Conservation (phyloP, 371 early-diverging fungal genomes). For the Fennellomyces sp. region DNA sequence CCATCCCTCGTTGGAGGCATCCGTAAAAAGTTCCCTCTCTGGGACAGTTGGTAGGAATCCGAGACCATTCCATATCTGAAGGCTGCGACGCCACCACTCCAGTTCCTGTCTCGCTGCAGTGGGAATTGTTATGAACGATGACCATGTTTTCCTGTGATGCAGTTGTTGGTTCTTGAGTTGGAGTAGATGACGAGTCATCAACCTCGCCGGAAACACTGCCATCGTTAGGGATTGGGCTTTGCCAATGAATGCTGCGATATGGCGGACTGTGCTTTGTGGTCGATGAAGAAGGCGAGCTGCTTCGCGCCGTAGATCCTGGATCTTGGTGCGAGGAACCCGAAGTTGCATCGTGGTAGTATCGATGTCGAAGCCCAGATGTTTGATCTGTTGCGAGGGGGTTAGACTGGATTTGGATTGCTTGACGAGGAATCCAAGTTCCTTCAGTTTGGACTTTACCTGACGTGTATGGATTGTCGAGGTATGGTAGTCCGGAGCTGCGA, state of each 20-base stretch:
- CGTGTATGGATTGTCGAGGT: constrained; percentile 17
- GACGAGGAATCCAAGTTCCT: constrained; percentile 4
- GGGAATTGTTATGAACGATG: background rate
- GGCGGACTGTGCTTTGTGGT: no score
- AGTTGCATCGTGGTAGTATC: constrained; percentile 8
- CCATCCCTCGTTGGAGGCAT: constrained; percentile 28
- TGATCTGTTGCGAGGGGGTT: constrained; percentile 12
- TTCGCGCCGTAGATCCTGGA: constrained; percentile 13
- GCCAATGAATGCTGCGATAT: no score
- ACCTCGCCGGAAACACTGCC: constrained; percentile 14
- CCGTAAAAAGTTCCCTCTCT: constrained; percentile 21
- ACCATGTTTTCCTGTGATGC: constrained; percentile 3
- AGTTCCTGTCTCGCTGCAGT: constrained; percentile 13
- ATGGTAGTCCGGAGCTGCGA: constrained; percentile 17
- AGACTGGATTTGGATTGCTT: background rate
- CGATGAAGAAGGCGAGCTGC: no score
- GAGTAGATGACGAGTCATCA: constrained; percentile 17
- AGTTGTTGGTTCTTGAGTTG: constrained; percentile 7
- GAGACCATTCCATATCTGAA: constrained; percentile 20
- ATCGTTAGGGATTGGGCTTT: no score
- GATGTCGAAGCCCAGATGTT: constrained; percentile 3
- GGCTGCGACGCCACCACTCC: constrained; percentile 19
- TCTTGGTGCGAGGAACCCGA: constrained; percentile 7
- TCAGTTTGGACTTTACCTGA: constrained; percentile 4
- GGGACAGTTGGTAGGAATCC: constrained; percentile 14